A percentile compares a stretch with the other conserved stretches of the same genome.
phyloP scores from a whole-genome alignment of 2,329 filamentous ascomycete genomes.

The Paramyrothecium roridum region DNA sequence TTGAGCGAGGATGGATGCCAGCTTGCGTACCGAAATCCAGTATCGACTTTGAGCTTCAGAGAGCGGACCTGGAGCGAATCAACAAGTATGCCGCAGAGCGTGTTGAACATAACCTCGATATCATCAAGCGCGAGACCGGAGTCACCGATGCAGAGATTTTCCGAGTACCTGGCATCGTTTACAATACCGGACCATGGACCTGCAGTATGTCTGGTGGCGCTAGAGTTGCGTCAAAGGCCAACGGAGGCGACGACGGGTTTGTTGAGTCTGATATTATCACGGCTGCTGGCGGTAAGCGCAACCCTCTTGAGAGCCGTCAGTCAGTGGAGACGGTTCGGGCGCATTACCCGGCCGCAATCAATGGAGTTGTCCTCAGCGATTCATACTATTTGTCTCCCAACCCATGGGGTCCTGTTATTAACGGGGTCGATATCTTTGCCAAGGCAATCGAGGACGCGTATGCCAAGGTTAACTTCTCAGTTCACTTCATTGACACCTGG shows the following conservation, averaged over 20 bases:
- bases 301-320: background rate
- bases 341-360: conserved; percentile 15
- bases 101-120: conserved; percentile 13
- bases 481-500: conserved; percentile 17
- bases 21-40: conserved; percentile 10
- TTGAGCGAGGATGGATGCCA: background rate
- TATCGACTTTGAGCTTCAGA: conserved; percentile 12
- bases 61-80: conserved; percentile 3
- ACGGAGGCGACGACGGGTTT: background rate
- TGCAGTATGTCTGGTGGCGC: background rate
- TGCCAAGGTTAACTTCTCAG: conserved; percentile 8
- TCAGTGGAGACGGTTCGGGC: conserved; percentile 5
- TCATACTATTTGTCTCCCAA: conserved; percentile 16
- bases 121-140: conserved; percentile 16
- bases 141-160: conserved; percentile 15
- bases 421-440: conserved; percentile 16
- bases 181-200: background rate
- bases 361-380: conserved; percentile 15
- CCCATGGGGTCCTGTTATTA: conserved; percentile 15
- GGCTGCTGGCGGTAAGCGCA: background rate
- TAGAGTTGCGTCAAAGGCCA: background rate
- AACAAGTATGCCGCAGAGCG: conserved; percentile 5
- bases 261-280: background rate
- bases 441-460: conserved; percentile 12
- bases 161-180: conserved; percentile 14